Evolutionary conservation across 768 basidiomycete species (phyloP).

Genomic region (Leccinum olivaceopallidum): DNA sequence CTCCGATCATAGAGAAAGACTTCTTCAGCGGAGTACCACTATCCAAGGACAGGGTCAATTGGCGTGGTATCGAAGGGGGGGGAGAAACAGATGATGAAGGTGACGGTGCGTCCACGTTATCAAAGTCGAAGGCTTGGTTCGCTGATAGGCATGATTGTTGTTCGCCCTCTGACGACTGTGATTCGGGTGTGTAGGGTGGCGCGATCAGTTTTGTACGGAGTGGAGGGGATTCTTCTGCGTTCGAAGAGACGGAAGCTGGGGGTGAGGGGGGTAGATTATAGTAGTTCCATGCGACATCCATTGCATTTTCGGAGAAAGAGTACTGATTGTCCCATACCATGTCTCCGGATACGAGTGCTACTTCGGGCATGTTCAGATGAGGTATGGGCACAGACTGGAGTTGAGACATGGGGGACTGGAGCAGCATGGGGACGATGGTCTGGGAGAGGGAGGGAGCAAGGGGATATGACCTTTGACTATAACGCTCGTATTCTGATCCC

Average conservation of each 20-base stretch:
- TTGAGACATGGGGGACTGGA: conserved; percentile 21
- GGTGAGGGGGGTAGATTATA: conserved; percentile 52
- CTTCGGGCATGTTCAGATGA: conserved; percentile 58
- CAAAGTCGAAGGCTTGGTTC: conserved; percentile 68
- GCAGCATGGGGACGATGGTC: conserved; percentile 13
- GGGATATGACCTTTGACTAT: conserved; percentile 22
- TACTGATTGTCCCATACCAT: conserved; percentile 49
- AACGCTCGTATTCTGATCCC: conserved; percentile 20
- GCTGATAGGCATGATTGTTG: conserved; percentile 63
- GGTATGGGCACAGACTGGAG: conserved; percentile 48
- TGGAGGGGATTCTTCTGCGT: conserved; percentile 45
- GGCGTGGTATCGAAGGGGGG: conserved; percentile 31
- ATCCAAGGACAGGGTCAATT: conserved; percentile 38
- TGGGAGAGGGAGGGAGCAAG: conserved; percentile 13
- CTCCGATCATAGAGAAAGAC: conserved; percentile 48
- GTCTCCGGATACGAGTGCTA: conserved; percentile 52
- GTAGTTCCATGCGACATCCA: conserved; percentile 50
- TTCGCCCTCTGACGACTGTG: conserved; percentile 42
- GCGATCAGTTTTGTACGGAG: conserved; percentile 50
- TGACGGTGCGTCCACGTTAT: conserved; percentile 32
- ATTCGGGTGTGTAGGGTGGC: conserved; percentile 48
- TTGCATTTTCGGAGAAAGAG: conserved; percentile 35
- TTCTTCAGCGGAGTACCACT: conserved; percentile 28
- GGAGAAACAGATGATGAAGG: conserved; percentile 36
- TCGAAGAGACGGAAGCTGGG: conserved; percentile 46